Evolutionary conservation across 1,139 yeast genomes (phyloP).

Genomic region (Suhomyces choctaworum): DNA sequence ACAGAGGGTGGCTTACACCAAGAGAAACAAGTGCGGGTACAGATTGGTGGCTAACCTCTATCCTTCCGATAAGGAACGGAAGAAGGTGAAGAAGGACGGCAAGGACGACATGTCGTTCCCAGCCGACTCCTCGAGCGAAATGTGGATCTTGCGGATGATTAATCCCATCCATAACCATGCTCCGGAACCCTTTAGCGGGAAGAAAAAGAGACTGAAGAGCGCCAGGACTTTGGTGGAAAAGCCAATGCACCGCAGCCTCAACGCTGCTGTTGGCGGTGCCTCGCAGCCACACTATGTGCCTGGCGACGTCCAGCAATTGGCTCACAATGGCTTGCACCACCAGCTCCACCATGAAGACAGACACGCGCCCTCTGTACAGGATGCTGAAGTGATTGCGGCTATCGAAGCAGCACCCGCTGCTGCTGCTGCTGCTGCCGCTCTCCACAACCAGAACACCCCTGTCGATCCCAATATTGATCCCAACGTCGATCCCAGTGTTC

Average conservation of each 20-base stretch:
- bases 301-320: conserved; percentile 22
- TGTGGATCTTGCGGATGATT: conserved; percentile 53
- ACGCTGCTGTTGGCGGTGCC: conserved; percentile 12
- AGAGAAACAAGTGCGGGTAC: conserved; percentile 51
- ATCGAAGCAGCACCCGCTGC: conserved; percentile 44
- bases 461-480: conserved; percentile 48
- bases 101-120: conserved; percentile 28
- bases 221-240: conserved; percentile 48
- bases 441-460: conserved; percentile 33
- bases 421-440: conserved; percentile 33
- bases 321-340: conserved; percentile 21
- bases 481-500: conserved; percentile 48
- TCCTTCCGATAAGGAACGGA: conserved; percentile 45
- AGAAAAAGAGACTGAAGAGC: conserved; percentile 41
- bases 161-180: conserved; percentile 51
- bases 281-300: conserved; percentile 23
- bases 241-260: conserved; percentile 37
- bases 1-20: conserved; percentile 54
- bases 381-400: conserved; percentile 50
- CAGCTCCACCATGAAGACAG: conserved; percentile 25
- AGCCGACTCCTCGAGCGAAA: conserved; percentile 26
- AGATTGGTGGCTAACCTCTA: conserved; percentile 50
- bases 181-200: conserved; percentile 41
- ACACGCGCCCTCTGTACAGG: conserved; percentile 41
- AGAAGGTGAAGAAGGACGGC: conserved; percentile 27